Evolutionary conservation across 768 basidiomycete genomes (phyloP).

Genomic region (Tephrocybe sp.): DNA sequence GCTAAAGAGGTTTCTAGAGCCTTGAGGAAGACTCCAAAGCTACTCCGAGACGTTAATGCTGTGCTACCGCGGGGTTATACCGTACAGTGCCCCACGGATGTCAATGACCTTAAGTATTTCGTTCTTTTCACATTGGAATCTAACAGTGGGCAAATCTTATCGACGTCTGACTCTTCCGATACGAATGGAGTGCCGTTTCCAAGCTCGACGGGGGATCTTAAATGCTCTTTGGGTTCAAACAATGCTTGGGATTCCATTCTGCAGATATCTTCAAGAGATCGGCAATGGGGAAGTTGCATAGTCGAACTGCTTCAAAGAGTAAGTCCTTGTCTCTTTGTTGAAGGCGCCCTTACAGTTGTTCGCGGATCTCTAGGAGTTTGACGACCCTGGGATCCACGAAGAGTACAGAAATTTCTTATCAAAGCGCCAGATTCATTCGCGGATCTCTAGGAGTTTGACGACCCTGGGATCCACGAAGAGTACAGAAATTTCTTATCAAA

Average conservation of each 20-base stretch:
- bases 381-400: background rate
- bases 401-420: constrained; percentile 8
- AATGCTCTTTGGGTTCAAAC: background rate
- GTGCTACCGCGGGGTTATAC: constrained; percentile 5
- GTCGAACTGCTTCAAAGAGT: constrained; percentile 12
- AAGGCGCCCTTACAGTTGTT: background rate
- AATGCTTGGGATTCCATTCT: constrained; percentile 2
- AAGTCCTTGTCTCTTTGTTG: background rate
- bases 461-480: background rate
- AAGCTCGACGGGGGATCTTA: constrained; percentile 7
- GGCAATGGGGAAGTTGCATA: constrained; percentile 13
- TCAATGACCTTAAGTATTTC: background rate
- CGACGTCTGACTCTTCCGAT: constrained; percentile 1
- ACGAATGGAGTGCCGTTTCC: background rate
- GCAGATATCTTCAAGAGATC: background rate
- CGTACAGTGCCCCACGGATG: constrained; percentile 10
- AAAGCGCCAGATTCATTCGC: constrained; percentile 18
- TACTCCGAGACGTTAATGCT: constrained; percentile 13
- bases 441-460: constrained; percentile 10
- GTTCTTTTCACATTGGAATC: constrained; percentile 3
- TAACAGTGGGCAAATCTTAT: constrained; percentile 5
- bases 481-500: constrained; percentile 11
- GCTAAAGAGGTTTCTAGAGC: background rate
- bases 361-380: constrained; percentile 6
- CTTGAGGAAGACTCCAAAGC: constrained; percentile 7